Conservation (phyloP, 352 stramenopile species). For the Phytophthora pisi region DNA sequence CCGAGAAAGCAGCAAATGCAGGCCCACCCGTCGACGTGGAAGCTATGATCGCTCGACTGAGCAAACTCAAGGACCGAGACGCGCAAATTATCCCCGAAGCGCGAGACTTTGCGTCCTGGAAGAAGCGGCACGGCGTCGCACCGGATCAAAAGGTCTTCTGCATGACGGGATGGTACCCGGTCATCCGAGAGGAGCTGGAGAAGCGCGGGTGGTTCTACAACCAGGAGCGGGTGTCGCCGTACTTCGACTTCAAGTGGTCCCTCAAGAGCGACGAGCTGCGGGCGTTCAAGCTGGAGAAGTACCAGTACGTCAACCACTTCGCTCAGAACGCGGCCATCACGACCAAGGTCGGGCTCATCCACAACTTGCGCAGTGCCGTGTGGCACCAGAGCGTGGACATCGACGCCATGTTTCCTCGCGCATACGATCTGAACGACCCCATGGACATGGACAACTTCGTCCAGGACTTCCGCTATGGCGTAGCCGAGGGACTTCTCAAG, state of each 20-base stretch:
- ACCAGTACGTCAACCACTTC: conserved; percentile 93
- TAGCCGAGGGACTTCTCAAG: conserved; percentile 88
- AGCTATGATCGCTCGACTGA: conserved; percentile 80
- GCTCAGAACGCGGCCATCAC: conserved; percentile 91
- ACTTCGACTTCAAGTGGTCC: conserved; percentile 94
- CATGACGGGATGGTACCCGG: conserved; percentile 93
- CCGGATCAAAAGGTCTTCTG: conserved; percentile 88
- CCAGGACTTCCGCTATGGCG: conserved; percentile 90
- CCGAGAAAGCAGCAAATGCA: conserved; percentile 30
- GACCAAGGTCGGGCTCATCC: conserved; percentile 91
- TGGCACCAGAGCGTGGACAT: conserved; percentile 88
- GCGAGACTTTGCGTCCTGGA: conserved; percentile 90
- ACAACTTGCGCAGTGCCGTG: conserved; percentile 72
- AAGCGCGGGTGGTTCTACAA: conserved; percentile 92
- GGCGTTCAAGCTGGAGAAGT: conserved; percentile 75
- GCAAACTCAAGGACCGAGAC: conserved; percentile 75
- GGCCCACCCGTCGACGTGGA: conserved; percentile 50
- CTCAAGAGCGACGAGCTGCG: conserved; percentile 89
- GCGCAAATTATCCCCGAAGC: conserved; percentile 66
- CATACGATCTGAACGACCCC: conserved; percentile 89
- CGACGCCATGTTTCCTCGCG: conserved; percentile 86
- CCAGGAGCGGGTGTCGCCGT: conserved; percentile 76
- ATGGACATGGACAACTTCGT: conserved; percentile 89
- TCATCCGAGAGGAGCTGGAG: conserved; percentile 89
- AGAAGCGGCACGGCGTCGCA: conserved; percentile 82